Evolutionary conservation across 345 rosid species (phyloP).

Genomic region (Euphorbia peplus): DNA sequence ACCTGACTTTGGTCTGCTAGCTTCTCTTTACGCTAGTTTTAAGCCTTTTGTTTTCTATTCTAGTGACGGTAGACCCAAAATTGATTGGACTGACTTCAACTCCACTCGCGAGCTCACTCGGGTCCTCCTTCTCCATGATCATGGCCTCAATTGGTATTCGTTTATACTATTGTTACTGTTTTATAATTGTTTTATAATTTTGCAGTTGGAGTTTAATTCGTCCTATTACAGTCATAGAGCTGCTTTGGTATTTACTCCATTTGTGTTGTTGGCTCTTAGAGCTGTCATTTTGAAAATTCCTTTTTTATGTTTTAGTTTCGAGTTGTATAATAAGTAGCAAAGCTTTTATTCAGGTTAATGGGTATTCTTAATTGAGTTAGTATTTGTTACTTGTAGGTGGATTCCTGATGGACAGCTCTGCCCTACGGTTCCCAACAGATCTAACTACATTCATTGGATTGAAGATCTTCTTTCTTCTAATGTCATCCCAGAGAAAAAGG

Average conservation of each 20-base stretch:
- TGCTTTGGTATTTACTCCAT: no score
- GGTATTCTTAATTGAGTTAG: neutral
- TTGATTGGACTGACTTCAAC: constrained; percentile 88
- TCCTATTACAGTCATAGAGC: neutral
- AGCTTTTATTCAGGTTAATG: neutral
- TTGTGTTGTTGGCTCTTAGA: no score
- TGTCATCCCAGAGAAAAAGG: constrained; percentile 38
- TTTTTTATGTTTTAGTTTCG: no score
- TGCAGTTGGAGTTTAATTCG: neutral
- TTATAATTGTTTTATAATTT: neutral
- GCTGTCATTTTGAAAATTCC: no score
- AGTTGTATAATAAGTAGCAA: no score
- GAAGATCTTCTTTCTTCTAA: constrained; percentile 76
- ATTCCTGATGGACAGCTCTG: constrained; percentile 96
- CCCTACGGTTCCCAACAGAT: constrained; percentile 89
- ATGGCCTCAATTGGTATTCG: constrained; percentile 51
- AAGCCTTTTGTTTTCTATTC: constrained; percentile 60
- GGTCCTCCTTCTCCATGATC: constrained; percentile 70
- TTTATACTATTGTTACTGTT: no score
- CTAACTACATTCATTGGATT: constrained; percentile 89
- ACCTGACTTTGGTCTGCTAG: constrained; percentile 68
- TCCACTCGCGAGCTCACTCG: constrained; percentile 89
- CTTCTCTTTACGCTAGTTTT: constrained; percentile 73
- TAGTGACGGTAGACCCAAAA: constrained; percentile 57
- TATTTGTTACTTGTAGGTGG: constrained; percentile 54